Base-by-base conservation (phyloP, 116 monocot genomes). In the Posidonia oceanica region DNA sequence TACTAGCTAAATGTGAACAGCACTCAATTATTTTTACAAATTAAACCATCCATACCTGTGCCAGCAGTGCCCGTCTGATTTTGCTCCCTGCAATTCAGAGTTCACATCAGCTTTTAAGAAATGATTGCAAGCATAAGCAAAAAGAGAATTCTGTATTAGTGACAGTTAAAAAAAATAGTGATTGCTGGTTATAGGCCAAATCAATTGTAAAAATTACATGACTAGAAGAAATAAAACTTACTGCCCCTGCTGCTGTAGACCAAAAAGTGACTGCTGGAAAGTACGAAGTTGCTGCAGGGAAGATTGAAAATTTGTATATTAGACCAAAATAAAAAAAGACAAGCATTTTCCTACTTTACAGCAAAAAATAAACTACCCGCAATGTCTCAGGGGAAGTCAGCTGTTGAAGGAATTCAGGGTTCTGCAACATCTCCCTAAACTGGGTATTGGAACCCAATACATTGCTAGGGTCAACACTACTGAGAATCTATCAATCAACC, bases 361-460 rank as follows among this genome's bases (percentile, higher is more conserved):
- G 20, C n/a, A 56, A 8, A 3, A 56, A 52, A 51, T 29, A 51
- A 70, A 7, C 3, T 65, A 85, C 94, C 89, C 85, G 87, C 76
- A 94, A 22, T 57, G 79, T 89, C 64, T 84, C 89, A 60, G 89
- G 85, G 16, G 85, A 89, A 59, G 86, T 71, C 38, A 93, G 66
- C 68, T 82, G 86, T 48, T 83, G 93, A 55, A 88, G 63, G 71
- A 87, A 87, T 65, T 89, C 87, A 56, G 89, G 87, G 67, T 89
- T 94, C 70, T 87, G 90, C 67, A 94, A 54, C 88, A 88, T 84
- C 57, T 90, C 94, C 68, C 90, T 82, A 22, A 94, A 37, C 56
- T 86, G 90, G 48, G 84, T 68, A 76, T 83, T 94, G 37, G 85
- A 81, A 18, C 90, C 89, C 71, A 87, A 59, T 39, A 82, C 38